Conservation (phyloP, 139 green algal species). For the Desmodesmus armatus region DNA sequence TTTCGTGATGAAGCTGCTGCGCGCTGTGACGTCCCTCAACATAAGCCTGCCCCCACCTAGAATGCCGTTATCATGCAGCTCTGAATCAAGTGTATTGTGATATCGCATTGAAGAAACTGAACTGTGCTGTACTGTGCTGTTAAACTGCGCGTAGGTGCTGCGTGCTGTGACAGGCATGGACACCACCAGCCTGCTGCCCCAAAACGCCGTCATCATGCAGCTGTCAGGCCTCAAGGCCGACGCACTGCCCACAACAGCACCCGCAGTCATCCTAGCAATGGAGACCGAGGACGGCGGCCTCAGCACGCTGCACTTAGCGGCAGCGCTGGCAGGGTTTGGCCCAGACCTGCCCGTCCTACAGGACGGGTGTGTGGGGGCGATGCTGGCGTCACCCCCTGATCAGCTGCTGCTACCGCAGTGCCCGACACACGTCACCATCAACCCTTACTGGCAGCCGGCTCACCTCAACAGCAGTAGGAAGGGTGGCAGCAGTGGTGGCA, state of each 20-base stretch:
- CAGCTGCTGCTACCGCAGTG: neutral
- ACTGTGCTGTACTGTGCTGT: conserved; percentile 47
- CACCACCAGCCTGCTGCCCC: conserved; percentile 47
- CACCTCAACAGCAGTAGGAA: neutral
- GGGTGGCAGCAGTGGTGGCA: neutral
- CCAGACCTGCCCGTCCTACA: neutral
- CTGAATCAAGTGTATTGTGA: too few relatives aligned
- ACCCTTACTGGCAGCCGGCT: neutral
- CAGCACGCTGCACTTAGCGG: neutral
- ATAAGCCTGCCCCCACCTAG: too few relatives aligned
- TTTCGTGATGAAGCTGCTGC: too few relatives aligned
- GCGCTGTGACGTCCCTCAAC: too few relatives aligned
- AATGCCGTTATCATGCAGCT: too few relatives aligned
- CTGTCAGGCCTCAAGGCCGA: conserved; percentile 17
- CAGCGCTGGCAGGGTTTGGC: conserved; percentile 2
- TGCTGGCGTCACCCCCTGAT: neutral
- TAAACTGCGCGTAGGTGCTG: too few relatives aligned
- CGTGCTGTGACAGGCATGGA: too few relatives aligned
- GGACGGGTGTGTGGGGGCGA: neutral
- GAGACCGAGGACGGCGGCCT: conserved; percentile 4
- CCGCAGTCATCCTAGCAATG: neutral
- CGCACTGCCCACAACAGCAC: neutral
- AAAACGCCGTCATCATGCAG: too few relatives aligned
- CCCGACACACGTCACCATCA: too few relatives aligned
- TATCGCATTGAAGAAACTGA: too few relatives aligned